Evolutionary conservation across 2,329 filamentous ascomycete genomes (phyloP).

Genomic region (Myriosclerotinia scirpicola): DNA sequence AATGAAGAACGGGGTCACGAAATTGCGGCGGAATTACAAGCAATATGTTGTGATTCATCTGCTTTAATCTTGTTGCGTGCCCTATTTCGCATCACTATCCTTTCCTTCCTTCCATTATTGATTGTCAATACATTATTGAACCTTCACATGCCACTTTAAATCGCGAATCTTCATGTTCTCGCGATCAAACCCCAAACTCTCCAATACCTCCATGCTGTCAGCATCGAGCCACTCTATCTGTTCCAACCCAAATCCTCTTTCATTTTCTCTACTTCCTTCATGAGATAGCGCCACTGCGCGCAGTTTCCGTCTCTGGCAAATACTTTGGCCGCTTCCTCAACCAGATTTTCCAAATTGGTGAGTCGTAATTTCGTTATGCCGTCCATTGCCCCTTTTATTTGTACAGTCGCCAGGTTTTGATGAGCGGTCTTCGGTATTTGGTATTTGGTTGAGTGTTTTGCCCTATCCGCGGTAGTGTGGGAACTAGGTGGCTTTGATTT

Average conservation of each 20-base stretch:
- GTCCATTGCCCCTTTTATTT: background rate
- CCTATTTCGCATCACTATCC: background rate
- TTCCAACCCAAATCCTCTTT: slow-evolving; percentile 3
- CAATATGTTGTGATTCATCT: background rate
- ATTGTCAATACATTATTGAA: background rate
- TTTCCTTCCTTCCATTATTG: background rate
- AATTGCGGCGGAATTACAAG: background rate
- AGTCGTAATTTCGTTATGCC: background rate
- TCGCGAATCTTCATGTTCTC: background rate
- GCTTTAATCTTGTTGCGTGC: background rate
- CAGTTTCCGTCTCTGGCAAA: background rate
- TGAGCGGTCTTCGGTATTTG: background rate
- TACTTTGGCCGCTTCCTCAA: background rate
- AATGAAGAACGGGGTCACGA: background rate
- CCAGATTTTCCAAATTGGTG: background rate
- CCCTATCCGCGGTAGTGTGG: too few relatives aligned
- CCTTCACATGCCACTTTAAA: background rate
- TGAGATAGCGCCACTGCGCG: background rate
- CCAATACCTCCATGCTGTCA: background rate
- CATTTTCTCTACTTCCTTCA: slow-evolving; percentile 4
- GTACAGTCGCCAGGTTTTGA: background rate
- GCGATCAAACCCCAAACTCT: background rate
- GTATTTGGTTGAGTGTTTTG: too few relatives aligned
- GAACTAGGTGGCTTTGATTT: background rate
- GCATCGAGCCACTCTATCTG: background rate